Conservation (phyloP, 2,329 filamentous ascomycete genomes). For the Fusarium euwallaceae region DNA sequence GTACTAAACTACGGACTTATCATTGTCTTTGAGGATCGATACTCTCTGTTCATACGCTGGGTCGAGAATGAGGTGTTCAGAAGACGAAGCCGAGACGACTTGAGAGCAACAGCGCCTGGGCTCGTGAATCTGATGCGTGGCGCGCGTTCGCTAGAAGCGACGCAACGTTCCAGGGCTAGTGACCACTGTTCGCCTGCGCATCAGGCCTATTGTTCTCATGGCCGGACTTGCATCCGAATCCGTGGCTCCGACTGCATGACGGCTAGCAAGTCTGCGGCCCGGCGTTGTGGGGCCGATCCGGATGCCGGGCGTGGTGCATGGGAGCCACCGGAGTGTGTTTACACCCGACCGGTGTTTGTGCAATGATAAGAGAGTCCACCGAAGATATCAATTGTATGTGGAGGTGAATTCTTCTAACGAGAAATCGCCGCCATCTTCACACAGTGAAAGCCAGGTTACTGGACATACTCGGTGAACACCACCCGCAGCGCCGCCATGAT, state of each 20-base stretch:
- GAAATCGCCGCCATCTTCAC: constrained; percentile 16
- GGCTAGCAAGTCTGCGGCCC: constrained; percentile 8
- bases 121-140: no score
- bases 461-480: background rate
- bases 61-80: no score
- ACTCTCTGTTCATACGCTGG: background rate
- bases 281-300: constrained; percentile 35
- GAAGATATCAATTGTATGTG: background rate
- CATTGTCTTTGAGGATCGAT: background rate
- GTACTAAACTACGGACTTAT: constrained; percentile 1
- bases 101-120: background rate
- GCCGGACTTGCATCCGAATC: background rate
- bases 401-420: constrained; percentile 14
- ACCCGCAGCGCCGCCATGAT: background rate
- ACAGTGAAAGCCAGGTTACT: constrained; percentile 7
- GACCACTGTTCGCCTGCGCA: no score
- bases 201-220: background rate
- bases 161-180: background rate
- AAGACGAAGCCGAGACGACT: background rate
- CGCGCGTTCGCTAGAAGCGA: background rate
- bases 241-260: constrained; percentile 7
- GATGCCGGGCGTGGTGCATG: constrained; percentile 5
- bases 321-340: background rate
- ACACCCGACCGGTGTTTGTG: constrained; percentile 4
- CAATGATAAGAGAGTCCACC: constrained; percentile 7